These are phyloP conservation scores for Tephrocybe rancida DNA, from an alignment of 768 basidiomycete species.

Conservation along the genomic window DNA sequence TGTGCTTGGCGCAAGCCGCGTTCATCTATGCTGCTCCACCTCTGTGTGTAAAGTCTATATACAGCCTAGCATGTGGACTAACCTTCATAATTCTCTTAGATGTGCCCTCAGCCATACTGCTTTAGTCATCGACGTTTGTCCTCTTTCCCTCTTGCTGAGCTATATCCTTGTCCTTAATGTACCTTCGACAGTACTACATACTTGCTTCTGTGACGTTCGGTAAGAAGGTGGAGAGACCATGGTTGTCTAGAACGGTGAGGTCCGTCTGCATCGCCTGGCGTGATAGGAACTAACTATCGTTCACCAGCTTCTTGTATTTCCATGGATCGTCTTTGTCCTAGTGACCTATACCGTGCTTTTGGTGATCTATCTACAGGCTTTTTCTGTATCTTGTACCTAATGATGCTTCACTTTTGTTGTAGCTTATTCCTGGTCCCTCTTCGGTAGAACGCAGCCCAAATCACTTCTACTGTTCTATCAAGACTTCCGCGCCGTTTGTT, in stretches of 20 bases:
- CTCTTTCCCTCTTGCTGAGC: background rate
- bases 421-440: background rate
- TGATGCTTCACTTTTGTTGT: background rate
- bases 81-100: background rate
- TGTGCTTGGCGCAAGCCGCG: slow-evolving; percentile 5
- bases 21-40: background rate
- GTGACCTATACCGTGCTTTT: background rate
- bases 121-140: background rate
- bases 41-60: background rate
- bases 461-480: background rate
- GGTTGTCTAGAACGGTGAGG: no score
- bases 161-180: background rate
- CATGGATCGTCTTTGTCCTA: no score
- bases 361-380: no score
- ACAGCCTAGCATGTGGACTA: background rate
- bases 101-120: background rate
- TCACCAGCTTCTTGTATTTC: no score
- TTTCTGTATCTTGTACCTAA: background rate
- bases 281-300: no score
- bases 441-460: background rate
- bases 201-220: background rate
- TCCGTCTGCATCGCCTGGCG: no score
- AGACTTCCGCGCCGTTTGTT: background rate
- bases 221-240: background rate
- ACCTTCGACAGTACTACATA: background rate